Evolutionary conservation across 2,329 filamentous ascomycete species (phyloP), one percentile per base, ranked within the genome.

Genomic region (Fusarium circinatum): DNA sequence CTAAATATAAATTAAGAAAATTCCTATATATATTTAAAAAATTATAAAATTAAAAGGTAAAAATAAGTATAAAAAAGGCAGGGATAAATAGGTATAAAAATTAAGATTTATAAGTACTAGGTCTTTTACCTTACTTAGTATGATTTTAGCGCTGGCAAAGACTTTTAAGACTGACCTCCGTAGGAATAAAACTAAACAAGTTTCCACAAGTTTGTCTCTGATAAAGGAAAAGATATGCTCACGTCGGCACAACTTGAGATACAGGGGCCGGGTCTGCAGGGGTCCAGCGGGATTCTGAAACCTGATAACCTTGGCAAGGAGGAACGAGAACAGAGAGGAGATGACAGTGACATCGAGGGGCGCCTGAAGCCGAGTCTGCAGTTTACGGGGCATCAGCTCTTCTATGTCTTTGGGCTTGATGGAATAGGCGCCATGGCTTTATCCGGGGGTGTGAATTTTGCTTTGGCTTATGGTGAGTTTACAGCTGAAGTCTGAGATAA

Each of bases 391-490:
- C 83, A 85, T 65, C 86, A 88, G 70, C 65, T 84, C 26, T 83
- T 87, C 64, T 89, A 89, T 76, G 80, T 89, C 20, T 84, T 88
- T 51, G 74, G 84, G 4, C 73, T 87, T 6, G 84, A 87, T 64
- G 87, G 86, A 8, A 32, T 89, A 39, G 84, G 84, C 20, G 85
- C 85, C 15, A 82, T 84, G 69, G 55, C 85, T n/a, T 49, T 89
- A 6, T 87, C 86, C 0, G 87, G 84, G 1, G 85, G 80, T 28
- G 85, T 89, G 69, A 89, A 89, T 79, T 87, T 88, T 76, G 84
- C 82, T 49, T 82, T 88, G 65, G 86, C 85, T 22, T 88, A 87
- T 70, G 84, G 86, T 87, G 57, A 69, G 76, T 70, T 38, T 42
- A 36, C 49, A 30, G 36, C 38, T 54, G 26, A 8, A 22, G 24